Evolutionary conservation across 2,329 filamentous ascomycete genomes (phyloP), one percentile per base, ranked within the genome.

Genomic region (Neonectria ditissima): DNA sequence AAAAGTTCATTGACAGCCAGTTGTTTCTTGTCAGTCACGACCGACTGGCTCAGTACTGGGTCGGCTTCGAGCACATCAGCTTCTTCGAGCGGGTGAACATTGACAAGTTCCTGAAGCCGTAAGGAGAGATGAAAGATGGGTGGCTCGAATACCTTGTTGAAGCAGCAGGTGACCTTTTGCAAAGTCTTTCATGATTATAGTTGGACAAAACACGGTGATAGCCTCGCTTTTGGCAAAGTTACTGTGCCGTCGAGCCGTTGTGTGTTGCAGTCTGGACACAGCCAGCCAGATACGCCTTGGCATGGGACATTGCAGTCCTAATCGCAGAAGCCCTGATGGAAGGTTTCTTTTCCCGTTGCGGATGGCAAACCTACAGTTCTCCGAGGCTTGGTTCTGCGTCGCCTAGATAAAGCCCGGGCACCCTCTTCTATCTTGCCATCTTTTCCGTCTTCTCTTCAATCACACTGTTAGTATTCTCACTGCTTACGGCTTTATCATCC

Each of bases 21-120:
- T 83, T 97, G 22, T 89, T 97, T 52, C 83, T 97, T 37, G 84
- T 97, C 41, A 94, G 91, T 2, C 86, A 89, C n/a, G 83, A 97
- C 74, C 84, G 86, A 43, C 76, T 97, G 58, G 94, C 93, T 2
- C 92, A 95, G 75, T 91, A 93, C 75, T 97, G 94, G 94, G 81
- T 92, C 53, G 81, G 77, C 0, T 86, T 87, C 67, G 82, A 83
- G 0, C 86, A 89, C 59, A 86, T 91, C 50, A 89, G 83, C 69
- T 90, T 83, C 71, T 90, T 86, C 59, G 79, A 87, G 69, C 81
- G 89, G 59, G 85, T 91, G 4, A 76, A 90, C 51, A 84, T 91
- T 59, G 86, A 90, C 60, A 68, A 79, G 24, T 84, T 88, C 20
- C 68, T 84, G 2, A 66, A 65, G 24, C 72, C 72, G 2, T 76